Percentiles rank a stretch among this genome's conserved stretches.
phyloP scores from a whole-genome alignment of 805 yeast species.

The Candida peoriensis region DNA sequence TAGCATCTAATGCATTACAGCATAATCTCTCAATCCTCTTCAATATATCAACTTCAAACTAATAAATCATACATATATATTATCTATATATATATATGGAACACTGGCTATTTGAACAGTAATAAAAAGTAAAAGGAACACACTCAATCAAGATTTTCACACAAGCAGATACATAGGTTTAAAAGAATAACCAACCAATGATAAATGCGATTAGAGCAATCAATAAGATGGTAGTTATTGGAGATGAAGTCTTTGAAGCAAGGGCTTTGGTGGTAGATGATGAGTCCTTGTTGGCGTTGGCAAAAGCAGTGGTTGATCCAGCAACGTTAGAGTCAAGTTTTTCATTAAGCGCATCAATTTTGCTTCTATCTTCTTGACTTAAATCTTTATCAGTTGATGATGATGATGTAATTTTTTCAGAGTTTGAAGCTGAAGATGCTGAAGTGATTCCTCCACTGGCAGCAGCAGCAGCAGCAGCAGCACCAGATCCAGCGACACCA shows the following conservation, averaged over 20 bases:
- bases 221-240: slow-evolving; percentile 45
- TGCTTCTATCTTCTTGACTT: slow-evolving; percentile 33
- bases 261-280: slow-evolving; percentile 16
- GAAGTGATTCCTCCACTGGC: slow-evolving; percentile 16
- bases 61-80: too few species aligned
- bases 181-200: slow-evolving; percentile 64
- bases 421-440: slow-evolving; percentile 7
- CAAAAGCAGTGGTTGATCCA: slow-evolving; percentile 18
- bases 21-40: too few species aligned
- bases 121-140: too few species aligned
- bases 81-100: too few species aligned
- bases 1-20: too few species aligned
- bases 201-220: slow-evolving; percentile 51
- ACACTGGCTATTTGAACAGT: too few species aligned
- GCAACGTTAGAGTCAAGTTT: slow-evolving; percentile 39
- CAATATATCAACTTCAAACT: too few species aligned
- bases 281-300: slow-evolving; percentile 1
- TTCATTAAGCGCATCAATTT: slow-evolving; percentile 38
- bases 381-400: slow-evolving; percentile 24
- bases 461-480: slow-evolving; percentile 15
- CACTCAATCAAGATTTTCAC: too few species aligned
- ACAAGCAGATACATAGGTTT: not conserved
- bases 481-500: slow-evolving; percentile 4
- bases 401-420: slow-evolving; percentile 5
- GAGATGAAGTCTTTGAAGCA: slow-evolving; percentile 34